Evolutionary conservation across 2,329 filamentous ascomycete genomes (phyloP), one percentile per base, ranked within the genome.

Genomic region (Colletotrichum liaoningense): DNA sequence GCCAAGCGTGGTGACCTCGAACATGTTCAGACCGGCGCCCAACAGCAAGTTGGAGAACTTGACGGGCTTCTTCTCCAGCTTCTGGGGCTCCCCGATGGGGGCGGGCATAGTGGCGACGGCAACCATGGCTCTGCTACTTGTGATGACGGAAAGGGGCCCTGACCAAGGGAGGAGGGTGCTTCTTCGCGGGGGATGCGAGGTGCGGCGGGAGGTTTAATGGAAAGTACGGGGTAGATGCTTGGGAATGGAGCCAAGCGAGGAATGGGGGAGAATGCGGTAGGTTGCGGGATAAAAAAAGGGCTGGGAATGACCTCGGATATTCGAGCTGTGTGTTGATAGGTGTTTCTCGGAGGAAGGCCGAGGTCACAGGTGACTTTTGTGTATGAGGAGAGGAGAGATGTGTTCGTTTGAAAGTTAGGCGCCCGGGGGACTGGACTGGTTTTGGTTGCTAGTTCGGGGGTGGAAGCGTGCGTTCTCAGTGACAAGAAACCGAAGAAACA

Each of bases 1-100:
- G 77, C 87, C 86, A 77, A 89, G 84, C 72, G 88, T 89, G 76
- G 88, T 90, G 82, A 93, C 88, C 92, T 98, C 95, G 85, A 98
- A 98, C 91, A 98, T 88, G 90, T 98, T 98, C 87, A 98, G 91
- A 79, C 95, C 94, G 82, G 94, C 94, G 82, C 95, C 95, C 80
- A 98, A 91, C 81, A 99, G 89, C 90, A 99, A 86, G 88, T 99
- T 99, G 89, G 95, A 98, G 90, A 98, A 98, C 92, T 98, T 98
- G 91, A 99, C 91, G 78, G 97, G 97, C 92, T 98, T 98, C 94
- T 98, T 98, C 93, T 98, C 95, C 83, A 97, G 88, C 85, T 84
- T 86, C 76, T 84, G 82, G 70, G 82, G 81, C 77, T 85, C 84
- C 79, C 83, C 80, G 76, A 84, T 78, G 82, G 83, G 87, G 84